phyloP scores from a whole-genome alignment of 371 early-diverging fungal species.

The Lichtheimia ornata region DNA sequence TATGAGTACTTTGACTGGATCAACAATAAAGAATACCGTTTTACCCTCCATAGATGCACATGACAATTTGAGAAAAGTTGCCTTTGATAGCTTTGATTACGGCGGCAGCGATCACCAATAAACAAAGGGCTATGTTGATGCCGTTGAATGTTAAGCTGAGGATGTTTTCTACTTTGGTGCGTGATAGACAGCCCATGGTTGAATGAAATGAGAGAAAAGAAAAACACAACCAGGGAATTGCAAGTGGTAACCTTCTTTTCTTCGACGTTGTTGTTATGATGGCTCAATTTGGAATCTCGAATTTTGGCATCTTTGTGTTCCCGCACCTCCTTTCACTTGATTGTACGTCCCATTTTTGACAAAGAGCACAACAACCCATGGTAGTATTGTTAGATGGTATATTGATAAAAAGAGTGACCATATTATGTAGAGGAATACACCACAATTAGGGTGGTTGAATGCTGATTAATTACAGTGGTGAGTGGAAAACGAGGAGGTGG shows the following conservation, averaged over 20 bases:
- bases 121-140: constrained; percentile 35
- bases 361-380: background rate
- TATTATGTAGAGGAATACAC: too few relatives aligned
- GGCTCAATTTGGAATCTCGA: constrained; percentile 11
- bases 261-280: constrained; percentile 7
- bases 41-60: constrained; percentile 51
- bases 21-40: background rate
- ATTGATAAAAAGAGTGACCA: too few relatives aligned
- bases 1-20: background rate
- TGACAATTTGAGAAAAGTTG: constrained; percentile 38
- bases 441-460: too few relatives aligned
- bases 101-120: constrained; percentile 33
- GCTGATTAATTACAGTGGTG: too few relatives aligned
- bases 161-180: constrained; percentile 45
- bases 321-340: too few relatives aligned
- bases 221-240: background rate
- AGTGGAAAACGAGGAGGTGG: background rate
- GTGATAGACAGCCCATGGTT: constrained; percentile 29
- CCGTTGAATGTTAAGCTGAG: constrained; percentile 38
- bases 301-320: too few relatives aligned
- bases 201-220: background rate
- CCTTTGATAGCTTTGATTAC: constrained; percentile 34
- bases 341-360: too few relatives aligned
- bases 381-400: too few relatives aligned
- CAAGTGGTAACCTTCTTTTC: background rate